phyloP scores from a whole-genome alignment of 495 filamentous ascomycete genomes.

The Echria macrotheca region DNA sequence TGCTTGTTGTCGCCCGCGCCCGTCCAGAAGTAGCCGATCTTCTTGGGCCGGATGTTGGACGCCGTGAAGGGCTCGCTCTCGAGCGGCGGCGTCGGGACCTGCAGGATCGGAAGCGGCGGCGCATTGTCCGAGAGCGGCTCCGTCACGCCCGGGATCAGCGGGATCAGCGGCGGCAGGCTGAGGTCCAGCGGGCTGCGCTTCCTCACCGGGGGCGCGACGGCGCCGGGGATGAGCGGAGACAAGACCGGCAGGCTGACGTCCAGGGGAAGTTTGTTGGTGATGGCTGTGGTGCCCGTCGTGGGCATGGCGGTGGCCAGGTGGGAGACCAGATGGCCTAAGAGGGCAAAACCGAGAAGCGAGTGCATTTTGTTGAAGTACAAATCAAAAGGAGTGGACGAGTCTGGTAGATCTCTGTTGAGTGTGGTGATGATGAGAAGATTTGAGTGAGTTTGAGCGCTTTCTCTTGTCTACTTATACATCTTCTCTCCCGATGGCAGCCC shows the following conservation, averaged over 20 bases:
- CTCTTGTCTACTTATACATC: constrained; percentile 13
- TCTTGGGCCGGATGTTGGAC: constrained; percentile 57
- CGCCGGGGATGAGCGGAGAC: background rate
- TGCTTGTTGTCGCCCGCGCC: constrained; percentile 55
- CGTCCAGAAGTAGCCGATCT: constrained; percentile 63
- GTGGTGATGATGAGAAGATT: constrained; percentile 10
- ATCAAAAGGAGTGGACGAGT: constrained; percentile 7
- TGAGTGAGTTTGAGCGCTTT: constrained; percentile 10
- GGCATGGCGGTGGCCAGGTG: constrained; percentile 16
- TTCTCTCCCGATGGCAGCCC: background rate
- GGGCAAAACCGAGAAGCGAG: constrained; percentile 16
- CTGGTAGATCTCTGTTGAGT: constrained; percentile 5
- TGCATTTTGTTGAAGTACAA: constrained; percentile 9
- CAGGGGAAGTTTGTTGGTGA: background rate
- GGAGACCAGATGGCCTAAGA: constrained; percentile 19
- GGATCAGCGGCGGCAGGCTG: constrained; percentile 51
- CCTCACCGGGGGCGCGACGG: background rate
- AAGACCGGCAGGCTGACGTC: background rate
- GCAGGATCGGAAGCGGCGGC: constrained; percentile 53
- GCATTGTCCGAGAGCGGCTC: constrained; percentile 45
- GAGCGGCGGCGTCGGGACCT: constrained; percentile 52
- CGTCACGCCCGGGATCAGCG: constrained; percentile 52
- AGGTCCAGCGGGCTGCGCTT: constrained; percentile 21
- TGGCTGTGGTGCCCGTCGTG: constrained; percentile 3
- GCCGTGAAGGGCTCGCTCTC: constrained; percentile 48